Conservation (phyloP, 495 filamentous ascomycete genomes). For the Neurospora sp. region DNA sequence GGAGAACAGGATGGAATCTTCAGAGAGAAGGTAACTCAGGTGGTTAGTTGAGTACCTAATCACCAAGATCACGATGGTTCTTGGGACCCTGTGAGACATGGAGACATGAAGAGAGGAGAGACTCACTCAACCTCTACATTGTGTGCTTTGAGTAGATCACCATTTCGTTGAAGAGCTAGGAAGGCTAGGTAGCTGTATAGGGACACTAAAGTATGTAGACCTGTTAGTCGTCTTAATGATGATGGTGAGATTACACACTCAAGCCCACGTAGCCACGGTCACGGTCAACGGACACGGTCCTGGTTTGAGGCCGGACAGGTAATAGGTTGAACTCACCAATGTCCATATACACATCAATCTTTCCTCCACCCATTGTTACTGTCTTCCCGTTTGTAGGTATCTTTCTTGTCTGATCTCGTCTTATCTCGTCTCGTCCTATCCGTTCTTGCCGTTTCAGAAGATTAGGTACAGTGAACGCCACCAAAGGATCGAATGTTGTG, state of each 20-base stretch:
- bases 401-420: not conserved
- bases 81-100: not conserved
- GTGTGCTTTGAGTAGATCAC: slow-evolving; percentile 41
- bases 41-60: not conserved
- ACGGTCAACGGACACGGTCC: too few species aligned
- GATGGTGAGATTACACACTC: too few species aligned
- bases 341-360: slow-evolving; percentile 46
- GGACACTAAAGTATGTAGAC: too few species aligned
- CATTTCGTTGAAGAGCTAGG: slow-evolving; percentile 46
- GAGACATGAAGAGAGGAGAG: not conserved
- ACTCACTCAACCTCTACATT: slow-evolving; percentile 53
- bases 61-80: not conserved
- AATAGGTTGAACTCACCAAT: slow-evolving; percentile 6
- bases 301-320: too few species aligned
- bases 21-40: not conserved
- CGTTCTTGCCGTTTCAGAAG: too few species aligned
- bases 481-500: too few species aligned
- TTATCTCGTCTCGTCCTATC: too few species aligned
- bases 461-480: too few species aligned
- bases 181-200: slow-evolving; percentile 60
- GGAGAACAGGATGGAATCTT: slow-evolving; percentile 59
- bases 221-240: slow-evolving; percentile 1
- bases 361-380: slow-evolving; percentile 43
- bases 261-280: too few species aligned
- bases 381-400: not conserved